Conservation (phyloP, 2,329 filamentous ascomycete genomes). For the Fusarium bulbicola region DNA sequence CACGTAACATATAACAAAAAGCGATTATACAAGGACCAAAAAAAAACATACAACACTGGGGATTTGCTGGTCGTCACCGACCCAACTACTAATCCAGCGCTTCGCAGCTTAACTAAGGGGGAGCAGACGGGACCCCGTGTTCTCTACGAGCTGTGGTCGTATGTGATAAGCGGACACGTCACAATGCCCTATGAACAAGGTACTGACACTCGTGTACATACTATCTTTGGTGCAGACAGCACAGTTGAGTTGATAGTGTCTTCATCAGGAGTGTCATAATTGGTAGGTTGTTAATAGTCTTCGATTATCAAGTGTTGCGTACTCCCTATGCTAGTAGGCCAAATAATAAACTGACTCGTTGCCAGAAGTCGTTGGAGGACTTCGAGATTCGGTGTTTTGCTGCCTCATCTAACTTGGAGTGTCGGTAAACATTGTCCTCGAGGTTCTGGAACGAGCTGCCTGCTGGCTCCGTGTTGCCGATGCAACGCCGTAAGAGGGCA, state of each 20-base stretch:
- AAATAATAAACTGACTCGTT: conserved; percentile 83
- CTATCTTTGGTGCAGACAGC: neutral
- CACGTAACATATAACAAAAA: neutral
- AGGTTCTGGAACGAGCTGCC: conserved; percentile 54
- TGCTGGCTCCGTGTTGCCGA: conserved; percentile 46
- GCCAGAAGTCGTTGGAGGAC: conserved; percentile 80
- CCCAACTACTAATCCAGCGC: conserved; percentile 1
- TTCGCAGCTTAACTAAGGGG: conserved; percentile 2
- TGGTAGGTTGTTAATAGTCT: neutral
- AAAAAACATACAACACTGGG: conserved; percentile 7
- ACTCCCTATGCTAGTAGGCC: conserved; percentile 68
- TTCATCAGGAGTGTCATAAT: neutral
- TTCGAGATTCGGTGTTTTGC: conserved; percentile 65
- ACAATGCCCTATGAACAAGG: neutral
- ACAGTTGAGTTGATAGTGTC: neutral
- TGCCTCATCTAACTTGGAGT: conserved; percentile 59
- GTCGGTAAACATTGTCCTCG: conserved; percentile 55
- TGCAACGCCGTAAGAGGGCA: conserved; percentile 57
- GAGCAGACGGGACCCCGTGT: conserved; percentile 10
- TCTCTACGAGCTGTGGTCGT: conserved; percentile 10
- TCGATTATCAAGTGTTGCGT: neutral
- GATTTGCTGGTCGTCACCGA: conserved; percentile 6
- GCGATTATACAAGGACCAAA: neutral
- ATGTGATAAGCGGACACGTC: neutral
- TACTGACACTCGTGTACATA: neutral